Base-by-base conservation (phyloP, 371 early-diverging fungal genomes). In the Quaeritorhiza haematococci region DNA sequence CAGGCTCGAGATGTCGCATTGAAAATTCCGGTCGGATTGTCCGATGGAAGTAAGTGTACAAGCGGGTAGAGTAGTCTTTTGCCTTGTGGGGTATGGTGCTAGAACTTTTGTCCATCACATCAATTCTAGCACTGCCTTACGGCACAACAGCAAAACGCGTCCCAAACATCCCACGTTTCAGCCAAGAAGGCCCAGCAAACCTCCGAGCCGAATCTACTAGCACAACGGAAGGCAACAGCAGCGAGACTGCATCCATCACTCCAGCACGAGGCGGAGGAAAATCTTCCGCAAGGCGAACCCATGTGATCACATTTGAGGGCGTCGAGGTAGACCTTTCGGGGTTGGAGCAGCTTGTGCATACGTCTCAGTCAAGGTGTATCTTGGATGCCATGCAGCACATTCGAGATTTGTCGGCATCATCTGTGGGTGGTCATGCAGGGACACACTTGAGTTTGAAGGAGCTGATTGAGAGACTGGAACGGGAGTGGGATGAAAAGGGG, bases 311-410 rank as follows among this genome's bases (percentile, higher is more conserved):
- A 61, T 35, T 65, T 33, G n/a, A 5, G 15, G 65, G 61, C 19
- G 32, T 38, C 21, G 61, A 65, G 41, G 57, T 77, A 29, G 69
- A 73, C 42, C 50, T 77, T 23, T 61, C 72, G 0, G 71, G 66
- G 13, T 62, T 77, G 21, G 75, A 75, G 53, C 76, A 75, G 53
- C 68, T 77, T 3, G 72, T 63, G 6, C 64, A 66, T 6, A 26
- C 35, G 1, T 73, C 75, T 10, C 78, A 77, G 53, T 63, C 75
- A 29, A 61, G 73, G 23, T 55, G 56, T 45, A 71, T 77, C 43
- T 62, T 75, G 1, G 54, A 49, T 17, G 49, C 66, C 28, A 45
- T 75, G 3, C 10, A 23, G 29, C 51, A 56, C 45, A 1, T 64
- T 7, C 57, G 49, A 19, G 50, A 33, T n/a, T 33, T 53, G 4